Conservation (phyloP, 176 grass and related monocot species). For the Oryza glaberrima region DNA sequence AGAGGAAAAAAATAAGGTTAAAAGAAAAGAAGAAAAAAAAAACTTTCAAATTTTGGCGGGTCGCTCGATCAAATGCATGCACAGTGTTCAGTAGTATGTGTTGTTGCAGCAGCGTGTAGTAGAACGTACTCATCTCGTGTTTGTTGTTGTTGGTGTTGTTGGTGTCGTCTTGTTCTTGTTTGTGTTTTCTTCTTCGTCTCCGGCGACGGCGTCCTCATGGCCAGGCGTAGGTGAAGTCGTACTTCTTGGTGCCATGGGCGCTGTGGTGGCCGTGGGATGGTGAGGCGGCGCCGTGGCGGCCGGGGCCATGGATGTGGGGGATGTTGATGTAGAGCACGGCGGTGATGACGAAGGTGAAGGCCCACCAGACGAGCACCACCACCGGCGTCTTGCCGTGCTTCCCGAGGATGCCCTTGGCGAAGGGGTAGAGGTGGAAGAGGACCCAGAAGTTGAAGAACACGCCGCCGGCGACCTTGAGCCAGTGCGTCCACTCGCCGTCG, state of each 20-base stretch:
- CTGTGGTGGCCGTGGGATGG: conserved; percentile 20
- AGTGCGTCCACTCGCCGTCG: conserved; percentile 78
- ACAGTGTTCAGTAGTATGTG: conserved; percentile 13
- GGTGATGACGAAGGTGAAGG: conserved; percentile 84
- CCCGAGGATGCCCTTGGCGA: conserved; percentile 86
- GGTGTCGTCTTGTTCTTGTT: not conserved
- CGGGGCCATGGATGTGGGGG: conserved; percentile 49
- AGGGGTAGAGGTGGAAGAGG: conserved; percentile 86
- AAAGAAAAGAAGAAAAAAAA: conserved; percentile 3
- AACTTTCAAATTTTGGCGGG: conserved; percentile 43
- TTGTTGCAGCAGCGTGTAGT: not conserved
- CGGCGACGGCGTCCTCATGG: conserved; percentile 32
- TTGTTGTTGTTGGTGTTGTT: not conserved
- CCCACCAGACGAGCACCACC: conserved; percentile 85
- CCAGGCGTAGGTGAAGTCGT: not conserved
- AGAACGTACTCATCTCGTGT: not conserved
- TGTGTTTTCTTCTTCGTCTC: not conserved
- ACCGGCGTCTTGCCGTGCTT: conserved; percentile 73
- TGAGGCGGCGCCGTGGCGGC: not conserved
- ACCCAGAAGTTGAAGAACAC: conserved; percentile 99
- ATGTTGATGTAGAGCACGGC: conserved; percentile 88
- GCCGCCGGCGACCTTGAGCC: conserved; percentile 83
- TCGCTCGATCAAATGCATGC: conserved; percentile 31
- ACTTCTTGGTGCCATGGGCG: conserved; percentile 4
- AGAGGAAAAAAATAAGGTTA: not conserved